Conservation (phyloP, 2,329 filamentous ascomycete genomes). For the Diaporthe batatas region DNA sequence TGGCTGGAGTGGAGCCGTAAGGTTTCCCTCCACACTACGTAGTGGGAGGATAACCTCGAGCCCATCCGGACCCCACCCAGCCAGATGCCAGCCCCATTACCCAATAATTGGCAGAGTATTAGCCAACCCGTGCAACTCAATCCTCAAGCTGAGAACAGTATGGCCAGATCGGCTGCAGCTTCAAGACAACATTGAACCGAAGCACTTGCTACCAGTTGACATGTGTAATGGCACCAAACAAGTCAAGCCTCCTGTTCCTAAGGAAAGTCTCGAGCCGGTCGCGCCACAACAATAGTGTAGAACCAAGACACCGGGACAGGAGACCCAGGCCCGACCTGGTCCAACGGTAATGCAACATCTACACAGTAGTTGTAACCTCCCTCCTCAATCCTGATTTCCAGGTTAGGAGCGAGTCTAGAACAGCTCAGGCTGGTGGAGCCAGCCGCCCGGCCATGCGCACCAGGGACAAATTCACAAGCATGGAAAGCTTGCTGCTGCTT, state of each 20-base stretch:
- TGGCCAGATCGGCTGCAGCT: background rate
- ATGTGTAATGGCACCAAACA: too few relatives aligned
- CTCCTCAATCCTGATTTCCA: background rate
- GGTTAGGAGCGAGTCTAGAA: background rate
- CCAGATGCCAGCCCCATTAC: background rate
- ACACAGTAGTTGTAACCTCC: too few relatives aligned
- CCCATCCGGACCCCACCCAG: background rate
- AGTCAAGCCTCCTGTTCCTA: background rate
- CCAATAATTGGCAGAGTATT: conserved; percentile 18
- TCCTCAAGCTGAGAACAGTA: background rate
- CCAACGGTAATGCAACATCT: too few relatives aligned
- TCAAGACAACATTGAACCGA: background rate
- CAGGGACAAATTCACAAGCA: too few relatives aligned
- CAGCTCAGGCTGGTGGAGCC: too few relatives aligned
- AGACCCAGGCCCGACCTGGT: too few relatives aligned
- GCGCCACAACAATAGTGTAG: too few relatives aligned
- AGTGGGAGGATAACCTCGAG: too few relatives aligned
- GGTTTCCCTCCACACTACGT: background rate
- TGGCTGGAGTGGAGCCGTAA: background rate
- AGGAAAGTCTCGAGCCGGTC: too few relatives aligned
- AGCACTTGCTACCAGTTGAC: too few relatives aligned
- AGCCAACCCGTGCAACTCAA: too few relatives aligned
- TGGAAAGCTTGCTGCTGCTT: background rate
- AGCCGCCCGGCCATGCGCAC: background rate
- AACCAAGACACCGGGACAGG: background rate